These are phyloP conservation scores for Taphrina wiesneri DNA, from an alignment of 1,139 yeast genomes.

Conservation along the genomic window DNA sequence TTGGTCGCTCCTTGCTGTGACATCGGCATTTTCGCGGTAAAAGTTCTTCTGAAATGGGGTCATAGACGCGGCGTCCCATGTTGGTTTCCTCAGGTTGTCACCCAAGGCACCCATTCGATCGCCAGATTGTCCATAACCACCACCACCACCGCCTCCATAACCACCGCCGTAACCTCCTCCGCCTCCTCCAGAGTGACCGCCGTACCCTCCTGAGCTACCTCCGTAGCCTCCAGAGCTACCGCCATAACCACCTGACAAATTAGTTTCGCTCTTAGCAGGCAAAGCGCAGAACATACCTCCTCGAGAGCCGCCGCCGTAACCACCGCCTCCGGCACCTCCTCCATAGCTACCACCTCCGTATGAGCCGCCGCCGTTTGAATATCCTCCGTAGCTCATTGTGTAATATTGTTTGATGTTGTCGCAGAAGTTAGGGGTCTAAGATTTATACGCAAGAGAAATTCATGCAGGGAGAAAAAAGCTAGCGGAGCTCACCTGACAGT, in stretches of 20 bases:
- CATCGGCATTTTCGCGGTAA: constrained; percentile 80
- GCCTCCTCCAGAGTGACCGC: constrained; percentile 45
- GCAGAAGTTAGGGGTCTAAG: not conserved
- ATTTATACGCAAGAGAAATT: not conserved
- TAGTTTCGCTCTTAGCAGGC: not conserved
- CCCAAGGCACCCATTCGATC: constrained; percentile 55
- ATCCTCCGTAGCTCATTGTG: constrained; percentile 32
- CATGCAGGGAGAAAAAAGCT: not conserved
- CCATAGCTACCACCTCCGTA: constrained; percentile 43
- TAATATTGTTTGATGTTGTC: not conserved
- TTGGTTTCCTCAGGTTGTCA: constrained; percentile 64
- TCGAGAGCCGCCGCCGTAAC: constrained; percentile 16
- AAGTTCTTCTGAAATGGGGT: constrained; percentile 95
- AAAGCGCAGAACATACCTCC: constrained; percentile 1
- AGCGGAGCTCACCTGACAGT: not conserved
- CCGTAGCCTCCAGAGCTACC: constrained; percentile 40
- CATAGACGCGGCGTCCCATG: constrained; percentile 69
- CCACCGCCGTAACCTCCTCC: constrained; percentile 40
- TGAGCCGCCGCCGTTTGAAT: constrained; percentile 37
- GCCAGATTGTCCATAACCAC: constrained; percentile 47
- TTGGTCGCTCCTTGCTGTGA: constrained; percentile 67
- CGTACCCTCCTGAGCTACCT: constrained; percentile 44
- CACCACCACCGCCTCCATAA: constrained; percentile 43
- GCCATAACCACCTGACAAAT: not conserved
- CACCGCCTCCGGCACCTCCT: constrained; percentile 34